Percentiles rank a stretch among this genome's conserved stretches.
phyloP scores from a whole-genome alignment of 306 rosid species.

The Clitoria ternatea region DNA sequence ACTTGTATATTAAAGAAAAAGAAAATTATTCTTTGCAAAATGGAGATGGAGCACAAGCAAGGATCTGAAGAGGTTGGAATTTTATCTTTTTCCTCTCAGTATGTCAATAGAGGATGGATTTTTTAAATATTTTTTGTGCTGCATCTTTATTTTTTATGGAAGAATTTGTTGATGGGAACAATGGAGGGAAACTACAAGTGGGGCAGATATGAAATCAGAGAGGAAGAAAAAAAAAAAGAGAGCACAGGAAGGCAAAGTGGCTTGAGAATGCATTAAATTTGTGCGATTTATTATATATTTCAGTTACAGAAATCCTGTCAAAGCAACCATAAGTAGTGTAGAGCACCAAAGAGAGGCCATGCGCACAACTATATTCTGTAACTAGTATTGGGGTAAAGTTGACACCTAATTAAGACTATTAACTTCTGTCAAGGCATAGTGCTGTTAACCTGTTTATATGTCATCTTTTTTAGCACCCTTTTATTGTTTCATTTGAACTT shows the following conservation, averaged over 20 bases:
- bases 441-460: not conserved
- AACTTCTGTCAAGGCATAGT: not conserved
- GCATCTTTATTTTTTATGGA: not conserved
- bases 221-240: not conserved
- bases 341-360: not conserved
- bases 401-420: not conserved
- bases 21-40: slow-evolving; percentile 68
- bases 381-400: not conserved
- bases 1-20: slow-evolving; percentile 70
- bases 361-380: not conserved
- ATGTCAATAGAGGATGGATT: not conserved
- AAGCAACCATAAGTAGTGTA: not conserved
- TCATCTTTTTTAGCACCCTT: not conserved
- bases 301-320: not conserved
- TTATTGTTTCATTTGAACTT: slow-evolving; percentile 14
- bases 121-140: not conserved
- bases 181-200: not conserved
- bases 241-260: not conserved
- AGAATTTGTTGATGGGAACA: not conserved
- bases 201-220: not conserved
- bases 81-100: not conserved
- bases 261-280: not conserved
- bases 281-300: not conserved
- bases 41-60: slow-evolving; percentile 68
- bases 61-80: slow-evolving; percentile 67